Evolutionary conservation across 768 basidiomycete species (phyloP), one percentile per base, ranked within the genome.

Genomic region (Exsudoporus frostii): DNA sequence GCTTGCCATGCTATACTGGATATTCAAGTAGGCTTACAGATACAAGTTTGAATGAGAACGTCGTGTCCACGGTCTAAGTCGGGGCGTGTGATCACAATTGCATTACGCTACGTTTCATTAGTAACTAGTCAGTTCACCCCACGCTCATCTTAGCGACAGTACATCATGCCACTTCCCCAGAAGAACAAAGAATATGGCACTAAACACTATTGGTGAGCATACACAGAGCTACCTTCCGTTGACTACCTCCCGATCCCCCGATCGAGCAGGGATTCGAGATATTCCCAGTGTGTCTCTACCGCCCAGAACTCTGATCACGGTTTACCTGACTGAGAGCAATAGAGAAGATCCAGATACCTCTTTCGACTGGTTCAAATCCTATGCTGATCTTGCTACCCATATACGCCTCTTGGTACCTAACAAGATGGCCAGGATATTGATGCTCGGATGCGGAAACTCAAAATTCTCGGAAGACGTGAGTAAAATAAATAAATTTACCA

Each of bases 331-430:
- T 45, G 33, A 53, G 46, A 33, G 46, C 49, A 36, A 51, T 51
- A 89, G 88, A 61, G 84, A 87, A 67, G 64, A 74, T 5, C 73
- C 77, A 17, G 80, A 81, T n/a, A 72, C 71, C 5, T 73, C 79
- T 7, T 92, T 88, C 56, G 91, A 93, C 71, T 93, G 91, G 91
- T 92, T 92, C 75, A 92, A 90, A 66, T 82, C 84, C 9, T 93
- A 92, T 61, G 66, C 69, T 2, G 90, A 93, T 51, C 73, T 93
- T n/a, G 78, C 84, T 7, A 68, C 77, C 44, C 68, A 85, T 19
- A 67, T 93, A 19, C 76, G 77, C 37, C 78, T 78, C 32, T 71
- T 86, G 30, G 78, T 93, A 20, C 88, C 88, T 0, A 71, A 81
- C 55, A 86, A 78, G 65, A 63, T 65, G 5, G 76, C 83, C 2